Evolutionary conservation across 2,329 filamentous ascomycete species (phyloP).

Genomic region (Diplodia corticola): DNA sequence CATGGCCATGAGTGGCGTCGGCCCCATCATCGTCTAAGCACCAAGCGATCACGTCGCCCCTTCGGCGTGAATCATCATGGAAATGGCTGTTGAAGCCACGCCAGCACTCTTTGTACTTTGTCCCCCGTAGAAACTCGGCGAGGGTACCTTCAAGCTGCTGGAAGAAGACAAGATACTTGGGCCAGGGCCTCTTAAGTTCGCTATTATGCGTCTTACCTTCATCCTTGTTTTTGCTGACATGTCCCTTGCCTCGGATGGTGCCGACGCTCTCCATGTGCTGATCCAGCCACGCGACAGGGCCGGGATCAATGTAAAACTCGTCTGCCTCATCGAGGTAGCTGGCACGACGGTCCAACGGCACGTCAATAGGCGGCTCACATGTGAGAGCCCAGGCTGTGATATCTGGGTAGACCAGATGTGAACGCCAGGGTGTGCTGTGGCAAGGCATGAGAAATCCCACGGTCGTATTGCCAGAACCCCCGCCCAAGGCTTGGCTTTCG

Average conservation of each 20-base stretch:
- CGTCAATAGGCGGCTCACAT: conserved; percentile 82
- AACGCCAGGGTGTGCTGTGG: conserved; percentile 94
- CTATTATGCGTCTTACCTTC: conserved; percentile 24
- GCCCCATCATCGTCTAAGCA: conserved; percentile 32
- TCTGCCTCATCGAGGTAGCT: conserved; percentile 87
- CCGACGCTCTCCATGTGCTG: conserved; percentile 42
- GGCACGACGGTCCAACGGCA: conserved; percentile 61
- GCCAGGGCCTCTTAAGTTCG: conserved; percentile 37
- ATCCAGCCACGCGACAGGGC: conserved; percentile 41
- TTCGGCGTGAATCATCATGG: conserved; percentile 62
- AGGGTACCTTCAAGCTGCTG: conserved; percentile 57
- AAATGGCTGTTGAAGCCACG: conserved; percentile 62
- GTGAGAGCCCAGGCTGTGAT: conserved; percentile 81
- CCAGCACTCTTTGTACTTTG: conserved; percentile 59
- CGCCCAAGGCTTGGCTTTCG: conserved; percentile 28
- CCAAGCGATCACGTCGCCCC: conserved; percentile 65
- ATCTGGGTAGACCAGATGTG: conserved; percentile 73
- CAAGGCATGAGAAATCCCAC: conserved; percentile 90
- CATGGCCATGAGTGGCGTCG: neutral
- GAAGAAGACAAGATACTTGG: conserved; percentile 56
- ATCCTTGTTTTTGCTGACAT: conserved; percentile 27
- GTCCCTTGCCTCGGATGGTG: conserved; percentile 26
- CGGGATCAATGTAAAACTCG: conserved; percentile 74
- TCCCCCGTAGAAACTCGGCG: conserved; percentile 43
- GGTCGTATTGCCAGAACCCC: conserved; percentile 24